Evolutionary conservation across 768 basidiomycete species (phyloP).

Genomic region (Chiua virens): DNA sequence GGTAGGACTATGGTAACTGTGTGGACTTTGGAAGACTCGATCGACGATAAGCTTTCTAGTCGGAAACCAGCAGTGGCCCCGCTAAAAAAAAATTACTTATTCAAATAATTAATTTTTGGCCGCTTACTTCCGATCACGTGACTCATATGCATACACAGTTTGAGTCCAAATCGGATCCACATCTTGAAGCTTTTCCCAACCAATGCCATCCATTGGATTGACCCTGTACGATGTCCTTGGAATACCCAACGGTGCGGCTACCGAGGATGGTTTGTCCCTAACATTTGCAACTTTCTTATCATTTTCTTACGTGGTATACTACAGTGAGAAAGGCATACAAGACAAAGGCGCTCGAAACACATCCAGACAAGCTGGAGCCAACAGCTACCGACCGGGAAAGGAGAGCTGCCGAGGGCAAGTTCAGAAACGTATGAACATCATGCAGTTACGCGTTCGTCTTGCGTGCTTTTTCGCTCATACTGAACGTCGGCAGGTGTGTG

Average conservation of each 20-base stretch:
- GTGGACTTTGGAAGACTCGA: no score
- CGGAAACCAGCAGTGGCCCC: no score
- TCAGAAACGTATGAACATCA: conserved; percentile 51
- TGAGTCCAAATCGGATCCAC: not conserved
- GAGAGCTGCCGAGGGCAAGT: conserved; percentile 53
- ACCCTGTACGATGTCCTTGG: conserved; percentile 47
- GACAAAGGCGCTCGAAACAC: conserved; percentile 66
- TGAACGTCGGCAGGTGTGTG: conserved; percentile 49
- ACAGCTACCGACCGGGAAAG: conserved; percentile 50
- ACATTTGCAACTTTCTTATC: not conserved
- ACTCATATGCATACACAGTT: not conserved
- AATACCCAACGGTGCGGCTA: conserved; percentile 42
- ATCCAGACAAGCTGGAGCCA: conserved; percentile 69
- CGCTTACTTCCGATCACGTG: conserved; percentile 2
- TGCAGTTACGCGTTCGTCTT: conserved; percentile 24
- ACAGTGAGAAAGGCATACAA: conserved; percentile 66
- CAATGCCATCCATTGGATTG: conserved; percentile 31
- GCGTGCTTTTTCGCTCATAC: conserved; percentile 10
- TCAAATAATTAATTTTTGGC: no score
- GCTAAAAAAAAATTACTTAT: no score
- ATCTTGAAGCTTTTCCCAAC: not conserved
- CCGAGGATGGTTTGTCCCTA: conserved; percentile 48
- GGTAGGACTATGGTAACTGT: no score
- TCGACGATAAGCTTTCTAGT: no score
- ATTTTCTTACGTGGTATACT: not conserved